phyloP scores from a whole-genome alignment of 805 yeast genomes.

The Candida broadrunensis region DNA sequence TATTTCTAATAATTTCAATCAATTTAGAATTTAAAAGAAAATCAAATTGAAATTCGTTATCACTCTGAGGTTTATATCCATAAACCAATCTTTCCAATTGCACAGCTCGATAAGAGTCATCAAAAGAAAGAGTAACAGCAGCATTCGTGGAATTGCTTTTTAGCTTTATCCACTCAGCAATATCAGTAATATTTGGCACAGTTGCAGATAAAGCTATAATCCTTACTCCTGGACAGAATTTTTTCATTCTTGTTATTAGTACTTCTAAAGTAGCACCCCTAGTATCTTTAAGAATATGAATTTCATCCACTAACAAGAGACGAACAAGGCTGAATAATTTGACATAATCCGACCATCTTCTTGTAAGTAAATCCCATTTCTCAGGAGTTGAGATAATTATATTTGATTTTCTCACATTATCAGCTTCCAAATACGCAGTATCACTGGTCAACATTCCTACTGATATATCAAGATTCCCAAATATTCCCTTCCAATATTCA shows the following conservation, averaged over 20 bases:
- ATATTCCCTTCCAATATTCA: conserved; percentile 44
- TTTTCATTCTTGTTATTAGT: conserved; percentile 13
- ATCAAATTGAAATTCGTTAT: conserved; percentile 50
- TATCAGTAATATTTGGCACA: conserved; percentile 48
- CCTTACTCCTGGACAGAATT: conserved; percentile 6
- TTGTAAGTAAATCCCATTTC: conserved; percentile 57
- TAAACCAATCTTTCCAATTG: conserved; percentile 37
- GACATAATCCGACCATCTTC: conserved; percentile 46
- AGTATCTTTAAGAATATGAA: conserved; percentile 23
- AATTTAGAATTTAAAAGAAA: conserved; percentile 39
- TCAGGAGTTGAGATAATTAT: conserved; percentile 61
- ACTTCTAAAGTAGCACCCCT: conserved; percentile 28
- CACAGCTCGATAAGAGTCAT: conserved; percentile 48
- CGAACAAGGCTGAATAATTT: conserved; percentile 13
- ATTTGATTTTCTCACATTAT: conserved; percentile 44
- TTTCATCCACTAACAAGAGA: conserved; percentile 23
- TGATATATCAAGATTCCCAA: conserved; percentile 33
- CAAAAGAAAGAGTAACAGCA: conserved; percentile 41
- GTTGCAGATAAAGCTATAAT: conserved; percentile 42
- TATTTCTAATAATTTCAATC: conserved; percentile 32
- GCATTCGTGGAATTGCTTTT: conserved; percentile 5
- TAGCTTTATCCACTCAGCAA: conserved; percentile 24
- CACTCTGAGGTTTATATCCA: conserved; percentile 35
- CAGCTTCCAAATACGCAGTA: conserved; percentile 43
- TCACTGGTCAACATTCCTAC: conserved; percentile 58